These are phyloP conservation scores for Neophaeococcomyces mojaviensis DNA, from an alignment of 2,329 filamentous ascomycete genomes.

Conservation along the genomic window DNA sequence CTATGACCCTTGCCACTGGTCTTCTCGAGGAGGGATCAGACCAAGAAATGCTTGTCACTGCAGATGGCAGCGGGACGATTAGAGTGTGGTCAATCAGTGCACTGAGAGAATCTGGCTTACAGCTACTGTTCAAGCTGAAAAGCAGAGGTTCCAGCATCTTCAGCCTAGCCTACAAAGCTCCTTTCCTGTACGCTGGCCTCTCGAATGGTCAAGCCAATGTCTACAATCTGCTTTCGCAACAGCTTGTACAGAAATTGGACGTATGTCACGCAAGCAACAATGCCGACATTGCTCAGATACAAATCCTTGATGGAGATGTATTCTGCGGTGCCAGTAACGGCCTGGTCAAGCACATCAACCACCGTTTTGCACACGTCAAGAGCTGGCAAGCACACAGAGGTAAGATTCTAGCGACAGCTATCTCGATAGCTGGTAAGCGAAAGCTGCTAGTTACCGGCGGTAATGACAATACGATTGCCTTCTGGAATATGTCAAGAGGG, in stretches of 20 bases:
- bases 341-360: constrained; percentile 67
- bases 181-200: constrained; percentile 86
- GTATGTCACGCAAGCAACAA: constrained; percentile 55
- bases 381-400: constrained; percentile 79
- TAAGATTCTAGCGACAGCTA: constrained; percentile 76
- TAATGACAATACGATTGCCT: constrained; percentile 79
- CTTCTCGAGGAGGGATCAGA: constrained; percentile 63
- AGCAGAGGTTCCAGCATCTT: constrained; percentile 60
- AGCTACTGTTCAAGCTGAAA: constrained; percentile 60
- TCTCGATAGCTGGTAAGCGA: constrained; percentile 60
- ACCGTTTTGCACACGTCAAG: constrained; percentile 72
- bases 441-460: constrained; percentile 91
- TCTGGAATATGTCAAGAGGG: constrained; percentile 62
- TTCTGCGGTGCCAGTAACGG: constrained; percentile 88
- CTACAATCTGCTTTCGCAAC: constrained; percentile 92
- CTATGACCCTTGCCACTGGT: constrained; percentile 79
- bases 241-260: constrained; percentile 82
- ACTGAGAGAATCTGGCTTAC: constrained; percentile 49
- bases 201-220: constrained; percentile 83
- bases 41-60: constrained; percentile 76
- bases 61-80: constrained; percentile 86
- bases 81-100: constrained; percentile 64
- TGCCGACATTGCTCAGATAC: constrained; percentile 54
- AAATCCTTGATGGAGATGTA: constrained; percentile 63
- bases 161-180: constrained; percentile 77